A percentile compares a stretch with the other conserved stretches of the same genome.
Conservation (phyloP, 768 basidiomycete genomes). For the Hygrophorus pudorinus region DNA sequence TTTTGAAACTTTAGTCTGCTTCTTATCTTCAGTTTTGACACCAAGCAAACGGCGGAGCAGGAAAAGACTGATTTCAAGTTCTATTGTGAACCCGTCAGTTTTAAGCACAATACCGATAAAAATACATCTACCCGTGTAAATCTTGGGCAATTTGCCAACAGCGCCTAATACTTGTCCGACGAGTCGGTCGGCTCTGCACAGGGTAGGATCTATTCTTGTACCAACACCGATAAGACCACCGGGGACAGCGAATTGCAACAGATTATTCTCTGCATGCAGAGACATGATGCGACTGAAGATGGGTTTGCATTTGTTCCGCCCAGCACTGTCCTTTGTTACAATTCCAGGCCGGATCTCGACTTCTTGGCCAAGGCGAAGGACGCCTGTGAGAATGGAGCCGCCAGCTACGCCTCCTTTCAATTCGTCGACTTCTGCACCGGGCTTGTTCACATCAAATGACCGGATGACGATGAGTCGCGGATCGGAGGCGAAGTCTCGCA, state of each 20-base stretch:
- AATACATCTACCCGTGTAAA: constrained; percentile 64
- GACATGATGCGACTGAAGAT: constrained; percentile 89
- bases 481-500: constrained; percentile 85
- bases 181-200: constrained; percentile 93
- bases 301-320: constrained; percentile 85
- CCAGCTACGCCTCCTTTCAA: constrained; percentile 98
- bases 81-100: constrained; percentile 23
- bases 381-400: constrained; percentile 89
- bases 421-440: constrained; percentile 93
- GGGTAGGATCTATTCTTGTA: constrained; percentile 90
- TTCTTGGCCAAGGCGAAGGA: constrained; percentile 82
- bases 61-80: constrained; percentile 90
- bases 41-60: constrained; percentile 92
- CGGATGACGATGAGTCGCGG: constrained; percentile 97
- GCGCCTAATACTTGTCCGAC: constrained; percentile 95
- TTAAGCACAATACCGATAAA: constrained; percentile 1
- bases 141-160: constrained; percentile 87
- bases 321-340: constrained; percentile 88
- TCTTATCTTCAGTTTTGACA: constrained; percentile 98
- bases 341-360: constrained; percentile 97
- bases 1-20: constrained; percentile 93
- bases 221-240: constrained; percentile 98
- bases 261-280: constrained; percentile 90
- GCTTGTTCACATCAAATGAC: constrained; percentile 99
- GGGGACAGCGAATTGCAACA: constrained; percentile 90